These are phyloP conservation scores for Thalassiosira profunda DNA, from an alignment of 108 stramenopile genomes.

Conservation along the genomic window DNA sequence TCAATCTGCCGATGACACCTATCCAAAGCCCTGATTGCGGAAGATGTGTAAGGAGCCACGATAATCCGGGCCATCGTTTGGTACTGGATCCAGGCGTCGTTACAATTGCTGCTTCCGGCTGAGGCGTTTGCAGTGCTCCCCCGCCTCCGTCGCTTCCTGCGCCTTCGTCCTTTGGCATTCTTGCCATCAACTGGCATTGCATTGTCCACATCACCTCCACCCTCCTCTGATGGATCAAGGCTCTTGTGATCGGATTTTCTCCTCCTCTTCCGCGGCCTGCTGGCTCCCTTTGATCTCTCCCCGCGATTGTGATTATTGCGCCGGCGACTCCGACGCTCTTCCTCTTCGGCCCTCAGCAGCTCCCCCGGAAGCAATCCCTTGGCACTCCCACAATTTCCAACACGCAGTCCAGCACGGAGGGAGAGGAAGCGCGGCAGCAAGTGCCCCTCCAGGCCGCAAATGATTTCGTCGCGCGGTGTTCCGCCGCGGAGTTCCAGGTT, in stretches of 20 bases:
- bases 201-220: too few species aligned
- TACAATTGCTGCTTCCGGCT: conserved; percentile 7
- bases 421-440: conserved; percentile 21
- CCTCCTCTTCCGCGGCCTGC: conserved; percentile 9
- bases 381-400: too few species aligned
- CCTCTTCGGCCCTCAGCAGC: conserved; percentile 4
- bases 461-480: conserved; percentile 3
- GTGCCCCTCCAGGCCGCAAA: conserved; percentile 21
- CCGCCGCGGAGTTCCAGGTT: conserved; percentile 4
- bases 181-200: too few species aligned
- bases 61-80: conserved; percentile 45
- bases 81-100: conserved; percentile 8
- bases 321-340: not conserved
- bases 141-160: not conserved
- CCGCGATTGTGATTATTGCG: not conserved
- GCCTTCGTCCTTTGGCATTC: too few species aligned
- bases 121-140: not conserved
- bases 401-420: too few species aligned
- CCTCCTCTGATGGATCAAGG: too few species aligned
- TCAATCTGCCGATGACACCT: too few species aligned
- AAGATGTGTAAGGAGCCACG: conserved; percentile 40
- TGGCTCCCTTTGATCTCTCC: not conserved
- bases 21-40: conserved; percentile 12
- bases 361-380: not conserved
- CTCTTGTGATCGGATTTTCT: not conserved